Evolutionary conservation across 495 filamentous ascomycete genomes (phyloP).

Genomic region (Gamarada debralockiae): DNA sequence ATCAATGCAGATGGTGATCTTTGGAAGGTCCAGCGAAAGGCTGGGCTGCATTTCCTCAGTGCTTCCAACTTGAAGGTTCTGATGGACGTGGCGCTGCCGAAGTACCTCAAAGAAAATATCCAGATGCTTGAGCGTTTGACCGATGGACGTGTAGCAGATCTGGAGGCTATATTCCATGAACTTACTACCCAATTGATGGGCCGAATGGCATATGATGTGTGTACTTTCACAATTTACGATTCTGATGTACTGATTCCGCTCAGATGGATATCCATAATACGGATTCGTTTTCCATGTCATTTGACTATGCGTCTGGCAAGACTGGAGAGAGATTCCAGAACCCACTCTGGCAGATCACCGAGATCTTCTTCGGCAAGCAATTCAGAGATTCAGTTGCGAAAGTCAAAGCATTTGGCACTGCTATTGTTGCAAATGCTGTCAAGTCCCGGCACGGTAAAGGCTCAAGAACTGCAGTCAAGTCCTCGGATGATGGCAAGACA

Average conservation of each 20-base stretch:
- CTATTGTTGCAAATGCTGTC: constrained; percentile 47
- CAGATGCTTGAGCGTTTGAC: constrained; percentile 27
- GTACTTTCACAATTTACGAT: constrained; percentile 2
- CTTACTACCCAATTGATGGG: constrained; percentile 59
- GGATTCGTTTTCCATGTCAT: constrained; percentile 51
- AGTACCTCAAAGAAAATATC: constrained; percentile 39
- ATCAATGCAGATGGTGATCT: constrained; percentile 60
- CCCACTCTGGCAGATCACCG: constrained; percentile 53
- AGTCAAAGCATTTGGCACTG: constrained; percentile 45
- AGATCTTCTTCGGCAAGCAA: constrained; percentile 40
- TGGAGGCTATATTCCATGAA: constrained; percentile 53
- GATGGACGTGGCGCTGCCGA: constrained; percentile 50
- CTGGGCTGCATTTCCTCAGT: constrained; percentile 54
- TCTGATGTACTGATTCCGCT: not conserved
- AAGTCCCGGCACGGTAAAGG: constrained; percentile 23
- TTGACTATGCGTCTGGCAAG: constrained; percentile 55
- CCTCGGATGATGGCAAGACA: not conserved
- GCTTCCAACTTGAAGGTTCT: constrained; percentile 50
- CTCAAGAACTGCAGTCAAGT: constrained; percentile 9
- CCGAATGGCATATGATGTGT: constrained; percentile 54
- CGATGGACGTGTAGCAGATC: constrained; percentile 33
- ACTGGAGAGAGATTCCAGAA: constrained; percentile 59
- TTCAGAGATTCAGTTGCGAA: constrained; percentile 41
- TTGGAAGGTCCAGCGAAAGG: constrained; percentile 57
- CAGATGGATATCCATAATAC: constrained; percentile 57